A percentile compares a stretch with the other conserved stretches of the same genome.
phyloP scores from a whole-genome alignment of 176 grass and related monocot genomes.

The Zea mays region DNA sequence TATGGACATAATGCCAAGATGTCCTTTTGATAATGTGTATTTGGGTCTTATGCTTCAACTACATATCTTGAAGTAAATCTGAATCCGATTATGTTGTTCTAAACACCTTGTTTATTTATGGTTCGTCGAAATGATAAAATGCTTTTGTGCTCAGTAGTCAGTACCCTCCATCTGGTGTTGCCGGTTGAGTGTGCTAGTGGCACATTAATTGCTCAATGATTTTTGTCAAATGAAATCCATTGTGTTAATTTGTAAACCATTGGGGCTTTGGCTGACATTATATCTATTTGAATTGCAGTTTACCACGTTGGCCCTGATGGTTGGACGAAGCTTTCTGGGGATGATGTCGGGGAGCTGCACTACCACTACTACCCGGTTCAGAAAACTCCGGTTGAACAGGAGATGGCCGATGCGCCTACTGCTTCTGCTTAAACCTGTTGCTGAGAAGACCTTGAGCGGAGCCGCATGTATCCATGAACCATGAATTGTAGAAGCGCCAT shows the following conservation, averaged over 20 bases:
- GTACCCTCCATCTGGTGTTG: background rate
- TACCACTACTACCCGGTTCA: slow-evolving; percentile 84
- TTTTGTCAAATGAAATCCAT: background rate
- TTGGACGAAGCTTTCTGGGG: slow-evolving; percentile 94
- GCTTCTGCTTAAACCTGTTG: slow-evolving; percentile 48
- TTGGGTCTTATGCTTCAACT: background rate
- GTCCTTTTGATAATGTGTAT: background rate
- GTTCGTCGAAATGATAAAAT: background rate
- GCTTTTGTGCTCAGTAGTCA: background rate
- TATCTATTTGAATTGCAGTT: slow-evolving; percentile 48
- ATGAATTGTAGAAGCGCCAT: slow-evolving; percentile 26
- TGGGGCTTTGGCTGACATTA: background rate
- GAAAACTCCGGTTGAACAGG: slow-evolving; percentile 55
- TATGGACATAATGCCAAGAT: background rate
- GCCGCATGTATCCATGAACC: background rate
- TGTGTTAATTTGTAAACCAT: background rate
- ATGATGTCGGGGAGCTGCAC: slow-evolving; percentile 88
- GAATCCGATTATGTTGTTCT: background rate
- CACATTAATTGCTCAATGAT: background rate
- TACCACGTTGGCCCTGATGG: slow-evolving; percentile 82
- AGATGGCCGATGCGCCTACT: slow-evolving; percentile 66
- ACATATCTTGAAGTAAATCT: background rate
- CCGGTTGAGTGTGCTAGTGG: no score
- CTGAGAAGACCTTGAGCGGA: background rate
- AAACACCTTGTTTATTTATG: background rate